Conservation (phyloP, 2,329 filamentous ascomycete species). For the Penicillium sp. region DNA sequence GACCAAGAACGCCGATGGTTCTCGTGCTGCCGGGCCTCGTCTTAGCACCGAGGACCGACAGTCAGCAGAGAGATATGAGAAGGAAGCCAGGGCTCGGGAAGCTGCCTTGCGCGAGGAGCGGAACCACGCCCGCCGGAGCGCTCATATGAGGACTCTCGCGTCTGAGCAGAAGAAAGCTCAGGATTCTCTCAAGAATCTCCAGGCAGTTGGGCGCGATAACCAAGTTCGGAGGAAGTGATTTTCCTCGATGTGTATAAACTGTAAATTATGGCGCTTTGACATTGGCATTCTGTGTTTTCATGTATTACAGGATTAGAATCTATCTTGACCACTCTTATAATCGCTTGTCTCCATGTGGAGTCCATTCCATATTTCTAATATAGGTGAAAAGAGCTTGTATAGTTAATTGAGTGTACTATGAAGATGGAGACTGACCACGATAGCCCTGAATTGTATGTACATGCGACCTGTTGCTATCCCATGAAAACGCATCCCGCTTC, state of each 20-base stretch:
- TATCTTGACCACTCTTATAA: constrained; percentile 12
- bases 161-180: constrained; percentile 35
- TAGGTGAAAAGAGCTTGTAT: too few relatives aligned
- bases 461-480: too few relatives aligned
- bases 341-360: neutral
- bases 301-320: constrained; percentile 27
- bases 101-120: constrained; percentile 42
- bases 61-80: constrained; percentile 40
- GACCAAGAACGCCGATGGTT: constrained; percentile 30
- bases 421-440: neutral
- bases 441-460: neutral
- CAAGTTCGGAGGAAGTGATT: constrained; percentile 20
- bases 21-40: constrained; percentile 29
- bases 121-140: constrained; percentile 42
- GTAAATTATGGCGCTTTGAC: constrained; percentile 34
- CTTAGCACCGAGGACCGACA: constrained; percentile 41
- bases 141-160: constrained; percentile 35
- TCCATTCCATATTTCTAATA: neutral
- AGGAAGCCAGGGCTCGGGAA: constrained; percentile 36
- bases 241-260: constrained; percentile 30
- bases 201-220: constrained; percentile 15
- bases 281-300: constrained; percentile 27
- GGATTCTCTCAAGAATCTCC: constrained; percentile 21
- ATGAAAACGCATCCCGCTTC: too few relatives aligned
- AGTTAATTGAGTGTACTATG: too few relatives aligned